These are phyloP conservation scores for Ottelia alismoides DNA, from an alignment of 106 monocot species.

Conservation along the genomic window DNA sequence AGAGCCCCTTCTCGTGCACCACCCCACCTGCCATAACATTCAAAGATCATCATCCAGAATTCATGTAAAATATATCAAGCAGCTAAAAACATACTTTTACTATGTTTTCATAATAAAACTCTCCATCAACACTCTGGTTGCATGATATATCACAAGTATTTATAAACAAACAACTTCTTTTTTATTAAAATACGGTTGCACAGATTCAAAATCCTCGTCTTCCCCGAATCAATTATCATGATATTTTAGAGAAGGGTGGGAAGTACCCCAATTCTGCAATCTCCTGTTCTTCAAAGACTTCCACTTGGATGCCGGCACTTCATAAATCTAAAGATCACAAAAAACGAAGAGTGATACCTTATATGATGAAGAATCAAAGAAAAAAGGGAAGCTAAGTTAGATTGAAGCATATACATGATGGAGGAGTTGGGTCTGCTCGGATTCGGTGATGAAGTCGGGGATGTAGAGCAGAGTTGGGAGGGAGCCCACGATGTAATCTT, in stretches of 20 bases:
- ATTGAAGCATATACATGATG: conserved; percentile 30
- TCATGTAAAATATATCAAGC: no score
- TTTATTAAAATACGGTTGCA: no score
- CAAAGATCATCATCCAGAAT: no score
- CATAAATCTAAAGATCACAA: conserved; percentile 39
- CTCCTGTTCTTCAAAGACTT: conserved; percentile 83
- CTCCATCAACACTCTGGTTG: no score
- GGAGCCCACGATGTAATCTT: conserved; percentile 24
- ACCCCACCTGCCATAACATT: conserved; percentile 86
- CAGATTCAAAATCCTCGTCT: no score
- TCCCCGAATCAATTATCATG: no score
- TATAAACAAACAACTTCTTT: no score
- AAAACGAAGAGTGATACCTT: not conserved
- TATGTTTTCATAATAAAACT: no score
- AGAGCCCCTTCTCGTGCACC: conserved; percentile 92
- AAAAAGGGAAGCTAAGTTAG: not conserved
- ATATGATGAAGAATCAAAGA: not conserved
- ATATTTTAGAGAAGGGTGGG: no score
- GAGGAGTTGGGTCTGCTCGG: conserved; percentile 59
- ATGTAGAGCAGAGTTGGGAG: conserved; percentile 60
- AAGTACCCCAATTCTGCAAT: conserved; percentile 98
- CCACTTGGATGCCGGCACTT: conserved; percentile 62
- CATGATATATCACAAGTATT: no score
- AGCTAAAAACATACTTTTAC: no score
- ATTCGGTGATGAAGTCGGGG: conserved; percentile 50